Base-by-base conservation (phyloP, 306 rosid species). In the Fagus crenata region DNA sequence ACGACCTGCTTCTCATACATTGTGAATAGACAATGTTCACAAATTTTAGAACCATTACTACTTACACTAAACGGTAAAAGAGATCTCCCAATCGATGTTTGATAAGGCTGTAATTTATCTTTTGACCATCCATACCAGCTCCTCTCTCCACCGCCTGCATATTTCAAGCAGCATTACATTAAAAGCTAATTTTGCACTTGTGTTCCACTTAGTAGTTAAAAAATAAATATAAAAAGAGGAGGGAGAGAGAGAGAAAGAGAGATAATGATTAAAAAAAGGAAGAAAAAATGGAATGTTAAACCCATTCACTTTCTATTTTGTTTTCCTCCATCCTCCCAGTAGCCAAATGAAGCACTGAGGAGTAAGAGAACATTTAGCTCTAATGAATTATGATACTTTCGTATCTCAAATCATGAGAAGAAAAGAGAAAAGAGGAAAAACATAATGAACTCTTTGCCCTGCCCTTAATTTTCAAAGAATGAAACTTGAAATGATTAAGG, bases 1-100 rank as follows among this genome's bases (percentile, higher is more conserved):
- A 76, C 81, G 76, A 81, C 60, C 83, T 7, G 64, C 77, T 69
- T 83, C 32, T 41, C 53, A 4, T 8, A 1, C 35, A 37, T 65
- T 32, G 59, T 67, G 72, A 65, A 72, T 2, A 49, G 2, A 81
- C n/a, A 32, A 1, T 70, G 43, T 46, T 79, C 78, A 41, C 46
- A 17, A 35, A 40, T 22, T 58, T 37, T 36, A 67, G 70, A 37
- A 69, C 36, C 49, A 3, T 60, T 53, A 76, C 75, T 60, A 83
- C 99, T 89, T 80, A 96, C 99, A 96, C 99, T 68, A 96, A 82
- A 69, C 94, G 99, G 79, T 96, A 96, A 84, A 96, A 96, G 78
- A 92, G 98, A 84, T 96, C 99, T 85, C 97, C 99, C 87, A 96
- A 70, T 2, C 98, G 98, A 83, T 96, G 98, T 90, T 96, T 96